Base-by-base conservation (phyloP, 2,329 filamentous ascomycete genomes). In the Colletotrichum musicola region DNA sequence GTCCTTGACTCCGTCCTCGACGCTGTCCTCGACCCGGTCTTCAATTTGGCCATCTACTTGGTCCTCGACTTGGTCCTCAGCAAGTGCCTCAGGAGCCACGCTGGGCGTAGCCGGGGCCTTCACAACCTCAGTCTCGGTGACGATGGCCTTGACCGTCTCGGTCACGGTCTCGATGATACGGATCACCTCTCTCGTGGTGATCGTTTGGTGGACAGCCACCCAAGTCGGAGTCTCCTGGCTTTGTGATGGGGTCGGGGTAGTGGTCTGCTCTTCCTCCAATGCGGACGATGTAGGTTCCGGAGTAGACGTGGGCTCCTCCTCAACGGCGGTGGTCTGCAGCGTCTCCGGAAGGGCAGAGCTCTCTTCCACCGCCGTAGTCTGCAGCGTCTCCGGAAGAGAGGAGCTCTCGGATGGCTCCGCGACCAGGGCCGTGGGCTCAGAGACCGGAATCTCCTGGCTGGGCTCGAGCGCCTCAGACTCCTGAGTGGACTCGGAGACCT, bases 101-200 rank as follows among this genome's bases (percentile, higher is more conserved):
- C 57, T 54, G 3, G 51, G 16, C 9, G 67, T 68, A 6, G 67
- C 42, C 30, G 59, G 57, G 1, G 49, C 20, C 46, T 44, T 54
- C 14, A 72, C 61, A 35, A 68, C 64, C 50, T 74, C 70, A 1
- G 75, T 81, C 67, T 81, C 77, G 0, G 72, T 73, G 7, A 72
- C 70, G 7, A 71, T 61, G 25, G 60, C 68, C 60, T 70, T 70
- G 58, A 68, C 61, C 3, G 70, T 71, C 71, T 77, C 68, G 1
- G 77, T 78, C n/a, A 78, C 73, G 1, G 76, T 80, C 69, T 81
- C 77, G 10, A 81, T 73, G 6, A 81, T 71, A 2, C 74, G 75
- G 12, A 81, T 74, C 0, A 77, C 69, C 55, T 74, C 77, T 47
- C 73, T 75, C 54, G 76, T 72, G 18, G 73, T 74, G 16, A 77